Evolutionary conservation across 2,329 filamentous ascomycete species (phyloP), one percentile per base, ranked within the genome.

Genomic region (Epichloe aotearoae): DNA sequence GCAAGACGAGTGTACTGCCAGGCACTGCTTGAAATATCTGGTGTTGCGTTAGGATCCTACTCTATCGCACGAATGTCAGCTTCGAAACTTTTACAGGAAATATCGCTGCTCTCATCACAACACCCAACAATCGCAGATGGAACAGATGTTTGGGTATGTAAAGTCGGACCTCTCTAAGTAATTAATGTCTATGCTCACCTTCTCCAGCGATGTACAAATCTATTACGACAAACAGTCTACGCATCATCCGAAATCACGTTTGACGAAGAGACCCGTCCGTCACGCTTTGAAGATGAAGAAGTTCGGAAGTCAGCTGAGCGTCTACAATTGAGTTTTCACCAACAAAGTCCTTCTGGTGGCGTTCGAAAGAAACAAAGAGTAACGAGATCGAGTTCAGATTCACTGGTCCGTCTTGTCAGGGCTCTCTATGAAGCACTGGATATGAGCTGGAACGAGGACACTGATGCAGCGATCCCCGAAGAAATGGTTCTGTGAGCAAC

Each of bases 401-500:
- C 62, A 20, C 53, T 57, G 26, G 33, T 47, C 10, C 36, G 30
- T 14, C 17, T 67, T 15, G 49, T 53, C 5, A 53, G 55, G 17
- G 58, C 56, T 4, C 55, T 66, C 34, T 58, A 62, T 46, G 56
- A 61, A 33, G 52, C 64, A 7, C 56, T 73, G 5, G 56, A 60
- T 4, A 57, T 64, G 11, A 44, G 56, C 36, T 30, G 40, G 8
- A 50, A 57, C 15, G 36, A 58, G 4, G 54, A 43, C 14, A 43
- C 14, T 26, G 33, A 58, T 6, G 54, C 59, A 4, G 62, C 59
- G 39, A 54, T 64, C 37, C 58, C 71, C 30, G 64, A 65, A 43
- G 51, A 66, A 48, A 58, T 69, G 14, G 65, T 76, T 37, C 59
- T 70, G 80, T 82, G 66, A 63, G 76, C 71, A 37, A 46, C 39